Evolutionary conservation across 176 grass and related monocot species (phyloP), one percentile per base, ranked within the genome.

Genomic region (Phyllostachys edulis): DNA sequence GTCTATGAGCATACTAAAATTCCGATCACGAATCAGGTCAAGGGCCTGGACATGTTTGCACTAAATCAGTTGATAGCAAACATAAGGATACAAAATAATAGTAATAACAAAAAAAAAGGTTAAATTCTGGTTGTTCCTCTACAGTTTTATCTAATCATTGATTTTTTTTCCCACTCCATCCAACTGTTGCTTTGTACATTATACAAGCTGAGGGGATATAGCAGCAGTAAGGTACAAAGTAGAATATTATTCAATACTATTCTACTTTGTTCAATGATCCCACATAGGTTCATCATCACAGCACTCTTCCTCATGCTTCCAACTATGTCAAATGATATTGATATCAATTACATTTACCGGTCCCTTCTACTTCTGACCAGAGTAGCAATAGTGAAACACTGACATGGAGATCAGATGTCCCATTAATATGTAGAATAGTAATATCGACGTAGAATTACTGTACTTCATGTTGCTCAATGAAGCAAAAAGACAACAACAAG

Each of bases 1-100:
- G 83, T 97, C 94, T 63, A 88, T 92, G 69, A 97, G 87, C 92
- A 91, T 97, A 75, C 87, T 97, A 71, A 97, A 97, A 71, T 97
- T 94, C n/a, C 90, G 92, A 80, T 89, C 89, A 50, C 90, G 87
- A 92, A 97, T 97, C 79, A 97, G 86, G 65, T 97, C 94, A 90
- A 94, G 85, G 64, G 94, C 94, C 92, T 97, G 83, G 47, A 90
- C 24, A 88, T 78, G 46, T 65, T 32, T 20, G 60, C 60, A 79
- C 23, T 32, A 65, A 46, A 49, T 21, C 76, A 64, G 76, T 80
- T 52, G 0, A 14, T 64, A 23, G 79, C 27, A 79, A 60, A 56
- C 1, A 41, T 80, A 20, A 51, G 49, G 49, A 51, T 16, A 51
- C 15, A 51, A 51, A 51, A 29, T 47, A 47, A 47, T 47, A 47